A percentile compares a stretch with the other conserved stretches of the same genome.
These are phyloP conservation scores for Sedum album DNA, from an alignment of 164 flowering plant species.

Conservation along the genomic window DNA sequence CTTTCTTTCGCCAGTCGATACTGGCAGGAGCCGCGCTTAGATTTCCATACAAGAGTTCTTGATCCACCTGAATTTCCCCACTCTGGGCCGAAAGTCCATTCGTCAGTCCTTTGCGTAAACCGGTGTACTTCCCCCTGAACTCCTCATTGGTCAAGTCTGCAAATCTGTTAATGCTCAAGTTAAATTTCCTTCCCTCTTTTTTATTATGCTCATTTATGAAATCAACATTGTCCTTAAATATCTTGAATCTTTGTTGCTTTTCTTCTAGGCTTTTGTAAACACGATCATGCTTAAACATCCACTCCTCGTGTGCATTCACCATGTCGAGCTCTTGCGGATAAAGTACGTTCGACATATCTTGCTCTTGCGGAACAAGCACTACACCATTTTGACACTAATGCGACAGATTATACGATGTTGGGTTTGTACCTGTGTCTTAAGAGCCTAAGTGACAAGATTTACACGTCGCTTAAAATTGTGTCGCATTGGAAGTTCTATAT, in stretches of 20 bases:
- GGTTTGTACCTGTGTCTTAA: no score
- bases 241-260: constrained; percentile 3
- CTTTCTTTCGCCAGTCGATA: constrained; percentile 14
- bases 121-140: constrained; percentile 2
- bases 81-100: background rate
- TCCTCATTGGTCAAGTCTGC: constrained; percentile 10
- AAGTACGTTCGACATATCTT: background rate
- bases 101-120: background rate
- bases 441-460: no score
- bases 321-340: background rate
- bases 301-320: constrained; percentile 1
- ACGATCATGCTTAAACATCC: constrained; percentile 6
- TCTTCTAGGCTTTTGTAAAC: constrained; percentile 7
- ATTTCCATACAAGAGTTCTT: constrained; percentile 4
- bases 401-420: background rate
- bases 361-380: background rate
- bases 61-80: constrained; percentile 4
- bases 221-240: constrained; percentile 14
- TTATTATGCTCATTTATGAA: constrained; percentile 9
- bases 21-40: background rate
- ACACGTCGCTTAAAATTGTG: no score
- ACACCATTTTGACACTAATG: no score
- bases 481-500: no score
- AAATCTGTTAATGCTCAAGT: constrained; percentile 1
- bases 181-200: constrained; percentile 9